Evolutionary conservation across 306 rosid genomes (phyloP).

Genomic region (Carpinus viminea): DNA sequence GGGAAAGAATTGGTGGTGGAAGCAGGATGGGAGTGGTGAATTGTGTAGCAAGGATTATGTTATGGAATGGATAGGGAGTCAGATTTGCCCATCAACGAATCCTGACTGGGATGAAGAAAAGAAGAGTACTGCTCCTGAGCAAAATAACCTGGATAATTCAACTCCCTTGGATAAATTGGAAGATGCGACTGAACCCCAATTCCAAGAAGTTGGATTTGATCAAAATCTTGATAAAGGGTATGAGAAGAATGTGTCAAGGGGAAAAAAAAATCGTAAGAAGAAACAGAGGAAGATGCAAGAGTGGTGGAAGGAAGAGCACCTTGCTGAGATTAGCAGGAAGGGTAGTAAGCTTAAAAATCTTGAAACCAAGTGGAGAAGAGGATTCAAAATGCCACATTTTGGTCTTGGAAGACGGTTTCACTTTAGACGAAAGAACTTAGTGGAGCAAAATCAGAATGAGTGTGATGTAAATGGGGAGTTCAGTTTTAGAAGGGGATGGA

Average conservation of each 20-base stretch:
- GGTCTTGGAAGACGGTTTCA: slow-evolving; percentile 64
- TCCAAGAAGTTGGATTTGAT: slow-evolving; percentile 36
- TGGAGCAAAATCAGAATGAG: slow-evolving; percentile 43
- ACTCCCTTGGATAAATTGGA: slow-evolving; percentile 50
- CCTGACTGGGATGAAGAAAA: slow-evolving; percentile 83
- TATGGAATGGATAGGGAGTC: slow-evolving; percentile 97
- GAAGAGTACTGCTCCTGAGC: slow-evolving; percentile 50
- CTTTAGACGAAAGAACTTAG: slow-evolving; percentile 45
- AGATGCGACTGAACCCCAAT: slow-evolving; percentile 43
- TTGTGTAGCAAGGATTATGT: slow-evolving; percentile 88
- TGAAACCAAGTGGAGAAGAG: slow-evolving; percentile 62
- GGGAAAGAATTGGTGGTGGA: slow-evolving; percentile 99
- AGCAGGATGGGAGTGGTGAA: slow-evolving; percentile 83
- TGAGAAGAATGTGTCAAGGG: slow-evolving; percentile 47
- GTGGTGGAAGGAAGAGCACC: slow-evolving; percentile 98
- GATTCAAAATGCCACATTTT: slow-evolving; percentile 75
- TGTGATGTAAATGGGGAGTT: slow-evolving; percentile 73
- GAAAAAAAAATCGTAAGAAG: slow-evolving; percentile 59
- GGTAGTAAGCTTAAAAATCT: slow-evolving; percentile 49
- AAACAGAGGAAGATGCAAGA: slow-evolving; percentile 87
- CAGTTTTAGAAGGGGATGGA: slow-evolving; percentile 91
- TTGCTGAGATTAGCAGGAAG: slow-evolving; percentile 81
- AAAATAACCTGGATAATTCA: slow-evolving; percentile 42
- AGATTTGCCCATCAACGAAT: slow-evolving; percentile 75
- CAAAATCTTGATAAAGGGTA: slow-evolving; percentile 32